These are phyloP conservation scores for Termitomyces sp. DNA, from an alignment of 768 basidiomycete species.

Conservation along the genomic window DNA sequence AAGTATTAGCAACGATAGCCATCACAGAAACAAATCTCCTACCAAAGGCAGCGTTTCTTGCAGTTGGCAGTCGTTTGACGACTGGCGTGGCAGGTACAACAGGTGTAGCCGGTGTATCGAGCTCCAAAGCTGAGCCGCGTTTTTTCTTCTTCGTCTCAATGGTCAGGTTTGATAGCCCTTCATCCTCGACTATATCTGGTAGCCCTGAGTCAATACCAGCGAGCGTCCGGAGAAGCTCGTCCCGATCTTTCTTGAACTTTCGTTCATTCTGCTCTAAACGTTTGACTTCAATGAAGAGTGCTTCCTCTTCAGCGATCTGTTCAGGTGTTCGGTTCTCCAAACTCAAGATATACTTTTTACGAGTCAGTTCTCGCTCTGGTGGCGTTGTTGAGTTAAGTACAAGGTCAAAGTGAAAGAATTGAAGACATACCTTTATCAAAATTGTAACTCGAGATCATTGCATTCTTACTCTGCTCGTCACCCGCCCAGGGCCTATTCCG, in stretches of 20 bases:
- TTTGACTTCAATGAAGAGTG: conserved; percentile 89
- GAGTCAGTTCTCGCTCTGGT: conserved; percentile 79
- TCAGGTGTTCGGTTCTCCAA: conserved; percentile 87
- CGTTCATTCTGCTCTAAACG: conserved; percentile 93
- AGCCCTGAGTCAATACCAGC: conserved; percentile 87
- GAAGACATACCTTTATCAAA: conserved; percentile 79
- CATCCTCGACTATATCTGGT: conserved; percentile 70
- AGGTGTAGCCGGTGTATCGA: conserved; percentile 51
- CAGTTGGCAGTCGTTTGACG: conserved; percentile 40
- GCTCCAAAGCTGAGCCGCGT: conserved; percentile 39
- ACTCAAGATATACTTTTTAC: conserved; percentile 83
- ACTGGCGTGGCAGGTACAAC: conserved; percentile 28
- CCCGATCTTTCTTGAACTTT: conserved; percentile 82
- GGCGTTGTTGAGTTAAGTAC: background rate
- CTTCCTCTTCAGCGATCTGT: conserved; percentile 94
- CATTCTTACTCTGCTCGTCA: conserved; percentile 68
- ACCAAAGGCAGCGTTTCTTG: conserved; percentile 63
- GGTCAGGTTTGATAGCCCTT: conserved; percentile 44
- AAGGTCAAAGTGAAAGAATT: background rate
- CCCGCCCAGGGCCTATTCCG: conserved; percentile 82
- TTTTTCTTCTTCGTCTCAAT: conserved; percentile 61
- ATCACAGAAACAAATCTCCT: conserved; percentile 2
- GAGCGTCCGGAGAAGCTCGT: conserved; percentile 79
- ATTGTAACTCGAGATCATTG: conserved; percentile 64
- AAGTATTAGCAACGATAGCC: conserved; percentile 11